Conservation (phyloP, 306 rosid genomes). For the Rosa multiflora region DNA sequence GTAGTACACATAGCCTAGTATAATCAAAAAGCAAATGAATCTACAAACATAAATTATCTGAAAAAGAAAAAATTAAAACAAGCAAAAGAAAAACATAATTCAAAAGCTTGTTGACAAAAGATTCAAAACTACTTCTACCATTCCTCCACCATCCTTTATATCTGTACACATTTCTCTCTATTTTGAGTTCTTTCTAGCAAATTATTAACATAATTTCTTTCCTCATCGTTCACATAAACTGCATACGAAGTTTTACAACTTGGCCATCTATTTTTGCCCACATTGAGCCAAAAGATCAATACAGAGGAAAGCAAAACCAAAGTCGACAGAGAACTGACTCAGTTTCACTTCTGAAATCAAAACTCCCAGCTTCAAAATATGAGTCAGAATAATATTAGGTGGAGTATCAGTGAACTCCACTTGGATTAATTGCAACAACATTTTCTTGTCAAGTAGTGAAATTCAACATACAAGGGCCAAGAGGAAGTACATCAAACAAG, state of each 20-base stretch:
- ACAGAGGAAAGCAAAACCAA: background rate
- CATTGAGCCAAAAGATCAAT: background rate
- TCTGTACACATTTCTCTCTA: background rate
- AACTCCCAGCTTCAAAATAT: background rate
- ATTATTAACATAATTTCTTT: background rate
- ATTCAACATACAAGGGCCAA: too few relatives aligned
- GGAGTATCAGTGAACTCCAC: too few relatives aligned
- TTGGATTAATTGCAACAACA: too few relatives aligned
- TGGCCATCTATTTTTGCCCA: background rate
- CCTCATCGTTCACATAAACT: background rate
- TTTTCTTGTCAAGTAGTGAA: too few relatives aligned
- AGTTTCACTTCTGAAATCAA: background rate
- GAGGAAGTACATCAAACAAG: background rate
- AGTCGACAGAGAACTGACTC: background rate
- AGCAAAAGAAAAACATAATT: background rate
- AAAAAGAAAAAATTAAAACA: background rate
- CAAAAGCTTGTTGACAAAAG: background rate
- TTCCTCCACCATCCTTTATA: background rate
- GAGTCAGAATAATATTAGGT: too few relatives aligned
- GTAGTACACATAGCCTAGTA: background rate
- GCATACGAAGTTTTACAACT: background rate
- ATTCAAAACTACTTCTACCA: background rate
- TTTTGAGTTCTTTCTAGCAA: background rate
- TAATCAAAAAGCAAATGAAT: background rate
- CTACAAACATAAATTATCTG: background rate